Evolutionary conservation across 352 stramenopile species (phyloP), one percentile per base, ranked within the genome.

Genomic region (Halophytophthora batemanensis): DNA sequence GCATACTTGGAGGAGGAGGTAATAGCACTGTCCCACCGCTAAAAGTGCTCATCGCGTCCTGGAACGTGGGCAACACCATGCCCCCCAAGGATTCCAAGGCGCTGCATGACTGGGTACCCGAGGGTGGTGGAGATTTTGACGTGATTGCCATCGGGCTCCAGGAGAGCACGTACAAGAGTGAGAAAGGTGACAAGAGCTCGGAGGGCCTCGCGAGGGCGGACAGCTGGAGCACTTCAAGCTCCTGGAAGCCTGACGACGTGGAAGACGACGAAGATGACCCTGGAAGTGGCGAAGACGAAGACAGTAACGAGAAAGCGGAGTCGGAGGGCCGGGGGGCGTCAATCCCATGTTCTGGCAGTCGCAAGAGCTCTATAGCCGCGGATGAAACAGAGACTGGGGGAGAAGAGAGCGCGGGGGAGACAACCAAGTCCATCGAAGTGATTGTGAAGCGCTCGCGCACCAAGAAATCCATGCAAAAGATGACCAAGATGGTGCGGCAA

Each of bases 41-140:
- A 12, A 77, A 80, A 53, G 67, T 90, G 25, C 62, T 87, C n/a
- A 41, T 90, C 35, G 74, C 61, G 2, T 87, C 85, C 6, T 95
- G 85, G 85, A 95, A 95, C 45, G 74, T 95, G 6, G 85, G 85
- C 39, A 95, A 95, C 49, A 80, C 78, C 7, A 87, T 86, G 77
- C 80, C 82, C 19, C 80, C 82, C 1, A 83, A 84, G 49, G 61
- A 69, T 41, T 51, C 61, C 2, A 76, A 66, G 14, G 36, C 69
- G 31, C 55, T 96, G 43, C 44, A 61, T 39, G 51, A 77, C 36
- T 95, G 86, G 86, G 80, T 96, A 35, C 86, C 84, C 4, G 62
- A 76, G 36, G 76, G 72, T n/a, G 82, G 86, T 15, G 84, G 79
- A 0, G 77, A 80, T 45, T 93, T 85, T 42, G 86, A 96, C 56